phyloP scores from a whole-genome alignment of 2,329 filamentous ascomycete species.

The Uncinocarpus reesii region DNA sequence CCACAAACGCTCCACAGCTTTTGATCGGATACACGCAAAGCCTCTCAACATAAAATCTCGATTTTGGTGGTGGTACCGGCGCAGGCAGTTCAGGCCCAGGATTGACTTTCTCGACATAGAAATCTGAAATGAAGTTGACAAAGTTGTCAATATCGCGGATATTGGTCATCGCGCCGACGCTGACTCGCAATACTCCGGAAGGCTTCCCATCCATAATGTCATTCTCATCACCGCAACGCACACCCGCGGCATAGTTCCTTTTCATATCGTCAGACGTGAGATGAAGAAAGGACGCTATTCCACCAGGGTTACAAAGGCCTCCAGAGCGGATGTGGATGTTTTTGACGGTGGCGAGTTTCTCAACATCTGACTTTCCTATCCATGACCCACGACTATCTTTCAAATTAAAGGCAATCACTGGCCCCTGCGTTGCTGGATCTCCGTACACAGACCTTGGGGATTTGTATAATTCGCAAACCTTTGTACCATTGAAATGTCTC shows the following conservation, averaged over 20 bases:
- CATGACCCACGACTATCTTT: constrained; percentile 58
- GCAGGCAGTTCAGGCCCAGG: background rate
- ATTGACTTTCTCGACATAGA: constrained; percentile 44
- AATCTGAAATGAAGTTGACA: constrained; percentile 60
- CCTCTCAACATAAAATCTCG: constrained; percentile 47
- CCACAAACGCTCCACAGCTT: constrained; percentile 69
- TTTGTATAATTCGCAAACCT: constrained; percentile 59
- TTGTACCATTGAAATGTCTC: constrained; percentile 56
- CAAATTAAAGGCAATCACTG: constrained; percentile 76
- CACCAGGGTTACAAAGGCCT: constrained; percentile 84
- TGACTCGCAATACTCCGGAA: constrained; percentile 75
- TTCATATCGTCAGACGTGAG: constrained; percentile 73
- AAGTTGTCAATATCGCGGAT: constrained; percentile 62
- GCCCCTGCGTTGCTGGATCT: constrained; percentile 48
- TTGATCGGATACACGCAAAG: constrained; percentile 85
- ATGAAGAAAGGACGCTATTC: constrained; percentile 61
- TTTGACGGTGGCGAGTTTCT: constrained; percentile 70
- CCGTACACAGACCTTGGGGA: constrained; percentile 33
- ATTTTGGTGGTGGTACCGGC: constrained; percentile 12
- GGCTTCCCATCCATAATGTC: constrained; percentile 77
- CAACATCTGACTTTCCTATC: constrained; percentile 73
- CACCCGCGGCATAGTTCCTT: constrained; percentile 72
- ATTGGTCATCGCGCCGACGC: constrained; percentile 84
- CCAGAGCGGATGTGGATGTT: constrained; percentile 79
- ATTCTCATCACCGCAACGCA: constrained; percentile 72